Evolutionary conservation across 441 rosid genomes (phyloP), one percentile per base, ranked within the genome.

Genomic region (Melastoma candidum): DNA sequence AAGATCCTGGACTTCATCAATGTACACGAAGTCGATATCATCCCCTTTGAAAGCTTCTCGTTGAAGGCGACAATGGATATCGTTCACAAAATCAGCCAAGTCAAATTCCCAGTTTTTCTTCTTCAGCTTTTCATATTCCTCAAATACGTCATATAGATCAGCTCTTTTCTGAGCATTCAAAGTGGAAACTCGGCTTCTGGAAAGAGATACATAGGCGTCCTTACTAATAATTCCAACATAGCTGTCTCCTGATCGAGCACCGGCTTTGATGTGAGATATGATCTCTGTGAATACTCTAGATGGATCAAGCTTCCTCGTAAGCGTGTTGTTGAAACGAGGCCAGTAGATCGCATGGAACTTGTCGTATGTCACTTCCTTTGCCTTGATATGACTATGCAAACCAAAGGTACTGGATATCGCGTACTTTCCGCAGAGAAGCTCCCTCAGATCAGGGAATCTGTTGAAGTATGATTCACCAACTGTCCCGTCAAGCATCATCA

Each of bases 1-100:
- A 2, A 82, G 77, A 75, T 82, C 89, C 59, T 82, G 89, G 48
- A 79, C 83, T 63, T 82, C 83, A 65, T 79, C 85, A 4, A 79
- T 67, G 53, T 79, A 82, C 17, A 79, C 81, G 64, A 71, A 82
- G 48, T 79, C 66, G 71, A 82, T 57, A 1, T 27, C 3, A 0
- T 70, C 74, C 12, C 74, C 78, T 12, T 29, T 46, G 48, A 71
- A 68, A 11, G 11, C 56, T 52, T 48, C 66, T 8, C 29, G 36
- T 49, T 44, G 56, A 49, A 82, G 71, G 26, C 80, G 68, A 29
- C 11, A 11, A 64, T 82, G 81, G 43, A 82, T 77, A 74, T 77
- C 78, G 47, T 51, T 73, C 27, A 79, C 83, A 22, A 82, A 49
- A 74, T 79, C 81, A 4, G 89, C 71, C 61, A 70, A 51, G 57